A percentile compares a stretch with the other conserved stretches of the same genome.
Conservation (phyloP, 441 rosid genomes). For the Heliophila coronopifolia region DNA sequence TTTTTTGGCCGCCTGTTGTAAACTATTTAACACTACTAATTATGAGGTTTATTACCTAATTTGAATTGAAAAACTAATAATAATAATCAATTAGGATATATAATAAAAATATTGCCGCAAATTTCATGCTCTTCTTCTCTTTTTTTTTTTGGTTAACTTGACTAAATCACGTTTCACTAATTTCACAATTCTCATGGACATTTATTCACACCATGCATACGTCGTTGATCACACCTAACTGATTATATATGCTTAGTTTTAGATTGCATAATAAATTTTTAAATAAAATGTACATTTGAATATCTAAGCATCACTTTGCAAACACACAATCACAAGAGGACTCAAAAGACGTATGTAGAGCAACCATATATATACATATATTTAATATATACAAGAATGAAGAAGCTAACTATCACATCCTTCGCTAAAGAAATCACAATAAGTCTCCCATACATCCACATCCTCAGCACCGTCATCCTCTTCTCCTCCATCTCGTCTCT, state of each 20-base stretch:
- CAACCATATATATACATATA: neutral
- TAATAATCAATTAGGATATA: neutral
- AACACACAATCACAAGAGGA: neutral
- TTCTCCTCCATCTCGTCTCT: slow-evolving; percentile 22
- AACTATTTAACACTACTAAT: no score
- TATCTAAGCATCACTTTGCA: neutral
- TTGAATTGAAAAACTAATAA: neutral
- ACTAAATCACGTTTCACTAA: slow-evolving; percentile 18
- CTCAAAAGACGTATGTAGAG: neutral
- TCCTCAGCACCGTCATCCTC: slow-evolving; percentile 25
- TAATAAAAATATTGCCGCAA: neutral
- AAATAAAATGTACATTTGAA: no score
- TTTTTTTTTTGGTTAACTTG: slow-evolving; percentile 9
- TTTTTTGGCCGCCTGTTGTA: no score
- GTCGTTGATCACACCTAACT: neutral
- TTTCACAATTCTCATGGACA: slow-evolving; percentile 18
- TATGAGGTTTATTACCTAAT: no score
- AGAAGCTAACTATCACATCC: slow-evolving; percentile 13
- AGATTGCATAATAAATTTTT: no score
- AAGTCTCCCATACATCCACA: slow-evolving; percentile 19
- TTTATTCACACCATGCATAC: slow-evolving; percentile 11
- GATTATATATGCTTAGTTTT: slow-evolving; percentile 3
- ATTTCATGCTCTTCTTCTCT: slow-evolving; percentile 3
- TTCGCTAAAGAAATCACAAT: slow-evolving; percentile 15
- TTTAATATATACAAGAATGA: neutral